Evolutionary conservation across 768 basidiomycete genomes (phyloP), one percentile per base, ranked within the genome.

Genomic region (Lactarius indigo): DNA sequence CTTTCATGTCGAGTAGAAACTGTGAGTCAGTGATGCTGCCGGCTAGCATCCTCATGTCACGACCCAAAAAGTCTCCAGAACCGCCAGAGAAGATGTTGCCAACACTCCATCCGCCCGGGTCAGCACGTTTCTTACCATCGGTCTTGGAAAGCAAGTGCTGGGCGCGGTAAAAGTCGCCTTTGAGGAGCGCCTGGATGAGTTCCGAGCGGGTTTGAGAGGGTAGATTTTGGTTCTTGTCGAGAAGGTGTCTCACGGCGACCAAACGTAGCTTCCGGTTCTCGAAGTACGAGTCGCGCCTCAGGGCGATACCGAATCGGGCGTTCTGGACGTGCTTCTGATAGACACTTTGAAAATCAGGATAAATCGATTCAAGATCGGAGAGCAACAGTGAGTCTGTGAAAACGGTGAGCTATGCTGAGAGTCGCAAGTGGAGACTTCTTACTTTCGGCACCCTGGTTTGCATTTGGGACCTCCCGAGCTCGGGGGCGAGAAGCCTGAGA

Each of bases 101-200:
- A 2, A 35, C 28, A 12, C 37, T 33, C 42, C 42, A 41, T 13
- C 23, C 13, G 13, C 8, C 18, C 15, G 13, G 3, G 1, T 23
- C 20, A 47, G 44, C 28, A 35, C 18, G 35, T 35, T 66, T 52
- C 44, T 50, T 50, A 3, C 37, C 35, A 28, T 44, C 52, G 1
- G 10, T 9, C 28, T 7, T 31, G 52, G 58, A 39, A 33, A 65
- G 30, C 41, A 35, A n/a, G 26, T 41, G 26, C 23, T 62, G 42
- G 10, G 61, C 65, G 30, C 42, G 61, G n/a, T 61, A 9, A 23
- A 66, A 61, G 47, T 66, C 47, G 33, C 65, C 65, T n/a, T 66
- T 37, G 6, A 66, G 55, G 23, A 66, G 20, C 5, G 41, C 35
- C 23, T 20, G 41, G 10, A 50, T 61, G 12, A 66, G 65, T 4